phyloP scores from a whole-genome alignment of 2,329 filamentous ascomycete species.

The Calonectria honghensis region DNA sequence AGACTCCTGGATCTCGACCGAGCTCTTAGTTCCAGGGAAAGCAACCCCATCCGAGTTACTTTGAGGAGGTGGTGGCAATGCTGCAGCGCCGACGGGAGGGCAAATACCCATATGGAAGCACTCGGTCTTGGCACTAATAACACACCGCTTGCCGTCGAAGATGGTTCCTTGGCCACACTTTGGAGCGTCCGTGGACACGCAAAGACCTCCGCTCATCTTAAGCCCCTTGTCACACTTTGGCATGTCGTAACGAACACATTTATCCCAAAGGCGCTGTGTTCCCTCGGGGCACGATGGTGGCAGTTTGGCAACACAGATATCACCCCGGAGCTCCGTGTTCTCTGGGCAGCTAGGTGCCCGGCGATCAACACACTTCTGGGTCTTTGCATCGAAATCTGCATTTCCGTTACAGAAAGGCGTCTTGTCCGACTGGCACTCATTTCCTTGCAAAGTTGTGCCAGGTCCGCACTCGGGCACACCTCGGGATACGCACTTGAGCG shows the following conservation, averaged over 20 bases:
- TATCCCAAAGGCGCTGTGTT: background rate
- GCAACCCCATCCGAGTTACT: too few species aligned
- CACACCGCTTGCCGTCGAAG: background rate
- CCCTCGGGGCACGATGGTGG: background rate
- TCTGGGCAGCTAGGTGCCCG: background rate
- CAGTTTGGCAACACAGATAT: background rate
- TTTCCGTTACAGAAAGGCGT: background rate
- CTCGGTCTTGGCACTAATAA: background rate
- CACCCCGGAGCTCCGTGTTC: background rate
- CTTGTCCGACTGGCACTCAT: background rate
- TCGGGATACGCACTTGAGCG: background rate
- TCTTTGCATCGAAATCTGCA: background rate
- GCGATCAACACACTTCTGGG: background rate
- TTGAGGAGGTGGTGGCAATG: background rate
- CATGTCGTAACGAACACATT: background rate
- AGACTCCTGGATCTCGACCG: too few species aligned
- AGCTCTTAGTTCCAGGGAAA: too few species aligned
- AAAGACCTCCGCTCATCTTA: background rate
- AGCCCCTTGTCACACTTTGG: background rate
- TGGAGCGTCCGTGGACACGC: background rate
- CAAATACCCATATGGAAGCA: background rate
- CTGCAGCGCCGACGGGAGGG: background rate
- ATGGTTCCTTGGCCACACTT: background rate
- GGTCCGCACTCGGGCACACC: background rate
- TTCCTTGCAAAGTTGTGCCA: background rate